Conservation (phyloP, 73 alveolate species). For the Blepharisma stoltei region DNA sequence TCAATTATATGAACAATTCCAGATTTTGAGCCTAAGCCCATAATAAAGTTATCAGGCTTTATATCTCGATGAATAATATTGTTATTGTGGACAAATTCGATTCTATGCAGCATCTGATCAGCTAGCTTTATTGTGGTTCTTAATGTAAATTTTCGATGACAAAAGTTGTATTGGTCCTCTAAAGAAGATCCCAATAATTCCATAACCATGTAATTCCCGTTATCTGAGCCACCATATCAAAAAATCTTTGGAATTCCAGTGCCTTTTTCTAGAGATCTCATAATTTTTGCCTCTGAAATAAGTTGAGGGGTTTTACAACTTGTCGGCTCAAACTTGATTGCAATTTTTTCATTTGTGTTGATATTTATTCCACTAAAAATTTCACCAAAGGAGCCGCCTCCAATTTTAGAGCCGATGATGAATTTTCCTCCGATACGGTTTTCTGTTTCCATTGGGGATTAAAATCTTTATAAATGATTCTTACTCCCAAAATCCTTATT, state of each 20-base stretch:
- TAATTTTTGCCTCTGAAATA: no score
- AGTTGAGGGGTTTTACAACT: no score
- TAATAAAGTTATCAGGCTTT: conserved; percentile 80
- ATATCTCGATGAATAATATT: conserved; percentile 92
- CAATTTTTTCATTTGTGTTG: conserved; percentile 12
- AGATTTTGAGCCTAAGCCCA: conserved; percentile 67
- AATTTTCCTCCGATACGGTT: no score
- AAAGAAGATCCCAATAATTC: conserved; percentile 86
- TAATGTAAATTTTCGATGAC: conserved; percentile 72
- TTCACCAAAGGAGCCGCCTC: conserved; percentile 38
- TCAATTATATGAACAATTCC: conserved; percentile 77
- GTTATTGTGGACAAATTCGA: conserved; percentile 81
- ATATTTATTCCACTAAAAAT: conserved; percentile 27
- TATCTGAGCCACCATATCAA: conserved; percentile 67
- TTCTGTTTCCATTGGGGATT: no score
- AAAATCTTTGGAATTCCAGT: conserved; percentile 76
- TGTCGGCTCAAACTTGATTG: conserved; percentile 28
- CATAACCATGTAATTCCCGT: conserved; percentile 74
- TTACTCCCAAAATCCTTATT: no score
- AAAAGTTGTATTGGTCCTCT: conserved; percentile 72
- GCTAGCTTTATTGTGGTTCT: conserved; percentile 80
- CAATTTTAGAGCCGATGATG: not conserved
- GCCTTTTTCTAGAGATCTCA: not conserved
- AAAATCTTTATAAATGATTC: no score
- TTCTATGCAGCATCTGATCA: conserved; percentile 77